Percentiles rank a stretch among this genome's conserved stretches.
These are phyloP conservation scores for Globisporangium heterothallicum DNA, from an alignment of 352 stramenopile species.

Conservation along the genomic window DNA sequence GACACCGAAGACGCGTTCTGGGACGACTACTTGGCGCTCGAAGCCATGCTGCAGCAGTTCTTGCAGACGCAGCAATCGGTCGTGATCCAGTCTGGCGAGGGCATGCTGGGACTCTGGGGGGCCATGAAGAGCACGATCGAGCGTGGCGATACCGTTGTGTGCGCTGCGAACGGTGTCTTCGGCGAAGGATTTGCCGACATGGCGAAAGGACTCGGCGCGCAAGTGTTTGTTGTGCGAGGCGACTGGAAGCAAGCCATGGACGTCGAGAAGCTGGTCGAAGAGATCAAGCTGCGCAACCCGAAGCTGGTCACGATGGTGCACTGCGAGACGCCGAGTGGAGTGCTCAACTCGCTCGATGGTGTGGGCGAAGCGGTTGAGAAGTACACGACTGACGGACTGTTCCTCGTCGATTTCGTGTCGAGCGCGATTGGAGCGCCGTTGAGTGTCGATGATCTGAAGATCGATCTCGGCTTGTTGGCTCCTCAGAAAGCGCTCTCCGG, in stretches of 20 bases:
- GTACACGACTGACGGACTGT: constrained; percentile 42
- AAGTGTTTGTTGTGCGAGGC: constrained; percentile 31
- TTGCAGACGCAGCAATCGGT: constrained; percentile 29
- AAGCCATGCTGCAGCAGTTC: constrained; percentile 26
- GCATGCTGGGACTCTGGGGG: constrained; percentile 50
- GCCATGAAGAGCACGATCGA: constrained; percentile 40
- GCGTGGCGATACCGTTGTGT: constrained; percentile 38
- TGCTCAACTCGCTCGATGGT: constrained; percentile 36
- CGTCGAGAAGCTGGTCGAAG: constrained; percentile 21
- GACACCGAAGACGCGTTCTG: constrained; percentile 49
- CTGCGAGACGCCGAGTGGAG: constrained; percentile 44
- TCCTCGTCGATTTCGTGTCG: constrained; percentile 55
- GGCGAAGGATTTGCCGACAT: constrained; percentile 45
- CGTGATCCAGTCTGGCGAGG: constrained; percentile 51
- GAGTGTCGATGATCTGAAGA: constrained; percentile 33
- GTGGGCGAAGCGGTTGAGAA: constrained; percentile 34
- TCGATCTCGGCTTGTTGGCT: constrained; percentile 40
- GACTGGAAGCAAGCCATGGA: constrained; percentile 41
- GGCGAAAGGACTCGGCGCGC: constrained; percentile 31
- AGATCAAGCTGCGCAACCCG: constrained; percentile 35
- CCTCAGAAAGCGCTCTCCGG: constrained; percentile 47
- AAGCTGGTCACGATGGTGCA: constrained; percentile 50
- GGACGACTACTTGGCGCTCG: constrained; percentile 44
- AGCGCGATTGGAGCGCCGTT: constrained; percentile 34
- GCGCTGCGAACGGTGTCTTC: constrained; percentile 42